Base-by-base conservation (phyloP, 78 protist species). In the Anaeramoeba ignava region DNA sequence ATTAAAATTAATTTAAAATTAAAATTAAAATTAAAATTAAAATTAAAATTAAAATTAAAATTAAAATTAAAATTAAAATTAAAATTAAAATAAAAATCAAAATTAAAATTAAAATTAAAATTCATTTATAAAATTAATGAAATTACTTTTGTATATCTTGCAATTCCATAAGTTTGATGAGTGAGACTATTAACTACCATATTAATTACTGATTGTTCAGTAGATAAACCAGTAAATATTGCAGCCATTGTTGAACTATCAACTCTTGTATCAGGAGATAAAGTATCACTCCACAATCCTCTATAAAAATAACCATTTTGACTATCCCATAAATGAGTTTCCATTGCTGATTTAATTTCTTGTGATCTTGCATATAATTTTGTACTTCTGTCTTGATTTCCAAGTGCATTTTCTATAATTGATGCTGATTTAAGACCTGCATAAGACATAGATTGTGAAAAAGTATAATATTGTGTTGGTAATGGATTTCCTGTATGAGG, bases 381-480 rank as follows among this genome's bases (percentile, higher is more conserved):
- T 17, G 8, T 17, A 8, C 38, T 23, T 80, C 17, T 8, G 38
- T 80, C 38, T 39, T 27, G 38, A 17, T 80, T 39, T 23, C 40
- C 80, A 8, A 80, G 40, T 17, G 33, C 8, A 27, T 8, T 80
- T 80, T 80, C 82, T 17, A 39, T 17, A 17, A 80, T 78, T 1
- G n/a, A 33, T 3, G 87, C 78, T 78, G 83, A 1, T 42, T 34
- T 78, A 42, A 84, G 82, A 31, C 87, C 87, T 3, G 78, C 81
- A 17, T 2, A 0, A 1, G 41, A 2, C 80, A 84, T 78, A 54
- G 81, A 3, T 1, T 85, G 85, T 23, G 85, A 40, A 82, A 85
- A 85, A 2, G 87, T n/a, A 73, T 33, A 85, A 42, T 81, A 81
- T 2, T 42, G 81, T 67, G 42, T 31, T 41, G 80, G 67, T 36